Conservation (phyloP, 2,329 filamentous ascomycete genomes). For the Beauveria medogensis region DNA sequence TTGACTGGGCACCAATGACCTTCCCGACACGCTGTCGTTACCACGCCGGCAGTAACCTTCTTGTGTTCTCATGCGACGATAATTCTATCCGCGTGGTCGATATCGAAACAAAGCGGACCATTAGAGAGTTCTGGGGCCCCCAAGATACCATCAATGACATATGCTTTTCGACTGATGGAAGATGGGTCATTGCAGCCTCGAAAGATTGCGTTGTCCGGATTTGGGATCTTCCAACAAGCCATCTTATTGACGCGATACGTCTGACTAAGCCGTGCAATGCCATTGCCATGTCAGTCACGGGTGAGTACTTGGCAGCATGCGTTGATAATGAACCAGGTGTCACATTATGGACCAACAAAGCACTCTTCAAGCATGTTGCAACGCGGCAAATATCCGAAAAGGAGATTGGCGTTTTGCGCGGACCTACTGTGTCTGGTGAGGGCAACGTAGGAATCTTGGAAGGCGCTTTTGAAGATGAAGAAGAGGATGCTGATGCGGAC, state of each 20-base stretch:
- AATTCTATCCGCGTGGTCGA: conserved; percentile 82
- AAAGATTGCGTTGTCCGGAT: conserved; percentile 73
- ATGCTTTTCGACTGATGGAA: conserved; percentile 84
- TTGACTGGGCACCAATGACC: conserved; percentile 72
- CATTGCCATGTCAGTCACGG: conserved; percentile 79
- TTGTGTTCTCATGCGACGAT: conserved; percentile 86
- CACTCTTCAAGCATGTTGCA: conserved; percentile 80
- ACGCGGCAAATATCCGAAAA: conserved; percentile 77
- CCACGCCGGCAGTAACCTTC: conserved; percentile 73
- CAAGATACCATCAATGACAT: conserved; percentile 68
- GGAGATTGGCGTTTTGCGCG: conserved; percentile 56
- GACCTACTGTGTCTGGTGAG: conserved; percentile 75
- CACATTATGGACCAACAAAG: conserved; percentile 93
- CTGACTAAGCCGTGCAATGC: conserved; percentile 73
- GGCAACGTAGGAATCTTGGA: conserved; percentile 68
- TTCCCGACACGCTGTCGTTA: conserved; percentile 71
- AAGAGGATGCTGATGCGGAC: conserved; percentile 44
- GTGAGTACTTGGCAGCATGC: conserved; percentile 89
- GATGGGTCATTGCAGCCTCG: conserved; percentile 86
- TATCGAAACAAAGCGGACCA: conserved; percentile 79
- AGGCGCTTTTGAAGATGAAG: conserved; percentile 58
- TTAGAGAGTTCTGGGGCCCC: conserved; percentile 87
- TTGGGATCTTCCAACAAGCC: conserved; percentile 93
- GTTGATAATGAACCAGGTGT: conserved; percentile 77
- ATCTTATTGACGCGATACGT: conserved; percentile 86